A percentile compares a stretch with the other conserved stretches of the same genome.
Conservation (phyloP, 2,329 filamentous ascomycete genomes). For the Seiridium unicorne region DNA sequence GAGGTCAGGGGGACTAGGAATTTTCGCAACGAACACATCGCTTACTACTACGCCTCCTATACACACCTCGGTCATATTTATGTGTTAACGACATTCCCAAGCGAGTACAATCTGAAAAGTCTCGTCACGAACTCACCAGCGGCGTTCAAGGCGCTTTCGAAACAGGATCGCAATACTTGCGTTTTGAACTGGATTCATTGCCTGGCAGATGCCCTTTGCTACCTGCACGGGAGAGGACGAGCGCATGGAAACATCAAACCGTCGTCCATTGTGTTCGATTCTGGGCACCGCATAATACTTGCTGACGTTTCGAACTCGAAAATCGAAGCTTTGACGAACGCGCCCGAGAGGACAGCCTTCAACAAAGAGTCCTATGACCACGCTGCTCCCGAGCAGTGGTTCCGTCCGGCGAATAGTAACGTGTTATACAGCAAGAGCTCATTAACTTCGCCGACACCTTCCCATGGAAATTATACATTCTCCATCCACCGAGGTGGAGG, state of each 20-base stretch:
- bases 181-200: constrained; percentile 76
- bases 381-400: constrained; percentile 66
- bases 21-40: constrained; percentile 66
- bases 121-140: constrained; percentile 64
- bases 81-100: constrained; percentile 63
- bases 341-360: constrained; percentile 46
- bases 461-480: constrained; percentile 31
- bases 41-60: constrained; percentile 71
- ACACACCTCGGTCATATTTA: constrained; percentile 62
- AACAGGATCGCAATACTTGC: constrained; percentile 56
- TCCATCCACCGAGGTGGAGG: constrained; percentile 35
- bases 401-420: constrained; percentile 36
- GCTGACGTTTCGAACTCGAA: constrained; percentile 57
- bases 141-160: constrained; percentile 60
- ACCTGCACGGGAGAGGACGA: constrained; percentile 62
- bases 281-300: constrained; percentile 65
- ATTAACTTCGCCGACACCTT: constrained; percentile 24
- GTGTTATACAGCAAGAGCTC: constrained; percentile 26
- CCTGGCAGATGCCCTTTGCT: constrained; percentile 65
- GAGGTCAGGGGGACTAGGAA: constrained; percentile 58
- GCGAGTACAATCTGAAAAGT: constrained; percentile 65
- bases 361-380: constrained; percentile 73
- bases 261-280: constrained; percentile 66
- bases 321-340: constrained; percentile 38
- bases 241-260: constrained; percentile 70